These are phyloP conservation scores for Aspergillus sp. DNA, from an alignment of 2,329 filamentous ascomycete genomes.

Conservation along the genomic window DNA sequence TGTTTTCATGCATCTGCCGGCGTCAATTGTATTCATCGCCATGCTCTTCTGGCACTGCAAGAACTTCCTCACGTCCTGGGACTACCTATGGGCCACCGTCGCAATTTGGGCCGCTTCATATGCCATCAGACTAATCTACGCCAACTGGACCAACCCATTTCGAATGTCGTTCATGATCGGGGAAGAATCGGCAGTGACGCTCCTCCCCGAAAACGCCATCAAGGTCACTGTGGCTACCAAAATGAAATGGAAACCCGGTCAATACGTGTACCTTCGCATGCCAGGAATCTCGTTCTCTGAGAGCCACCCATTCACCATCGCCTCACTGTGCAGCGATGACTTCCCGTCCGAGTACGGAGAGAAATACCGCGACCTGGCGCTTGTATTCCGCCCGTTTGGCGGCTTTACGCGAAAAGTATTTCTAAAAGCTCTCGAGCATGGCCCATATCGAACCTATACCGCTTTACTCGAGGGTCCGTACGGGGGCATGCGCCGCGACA, in stretches of 20 bases:
- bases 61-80: conserved; percentile 84
- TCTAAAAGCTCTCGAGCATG: conserved; percentile 73
- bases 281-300: conserved; percentile 83
- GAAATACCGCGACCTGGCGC: conserved; percentile 74
- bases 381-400: conserved; percentile 85
- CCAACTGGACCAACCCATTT: conserved; percentile 82
- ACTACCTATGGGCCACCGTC: conserved; percentile 73
- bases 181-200: conserved; percentile 79
- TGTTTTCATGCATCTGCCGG: conserved; percentile 69
- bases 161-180: conserved; percentile 74
- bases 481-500: conserved; percentile 80
- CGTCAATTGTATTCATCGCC: conserved; percentile 68
- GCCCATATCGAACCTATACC: conserved; percentile 82
- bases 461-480: conserved; percentile 92
- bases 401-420: conserved; percentile 82
- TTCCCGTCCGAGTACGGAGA: conserved; percentile 89
- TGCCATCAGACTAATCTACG: conserved; percentile 63
- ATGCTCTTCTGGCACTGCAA: conserved; percentile 94
- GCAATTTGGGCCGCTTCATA: conserved; percentile 73
- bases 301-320: conserved; percentile 92
- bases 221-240: conserved; percentile 92
- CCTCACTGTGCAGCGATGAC: conserved; percentile 84
- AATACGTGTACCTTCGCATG: conserved; percentile 92
- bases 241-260: conserved; percentile 84
- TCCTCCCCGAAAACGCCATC: conserved; percentile 88